Evolutionary conservation across 2,329 filamentous ascomycete species (phyloP).

Genomic region (Cercospora sp.): DNA sequence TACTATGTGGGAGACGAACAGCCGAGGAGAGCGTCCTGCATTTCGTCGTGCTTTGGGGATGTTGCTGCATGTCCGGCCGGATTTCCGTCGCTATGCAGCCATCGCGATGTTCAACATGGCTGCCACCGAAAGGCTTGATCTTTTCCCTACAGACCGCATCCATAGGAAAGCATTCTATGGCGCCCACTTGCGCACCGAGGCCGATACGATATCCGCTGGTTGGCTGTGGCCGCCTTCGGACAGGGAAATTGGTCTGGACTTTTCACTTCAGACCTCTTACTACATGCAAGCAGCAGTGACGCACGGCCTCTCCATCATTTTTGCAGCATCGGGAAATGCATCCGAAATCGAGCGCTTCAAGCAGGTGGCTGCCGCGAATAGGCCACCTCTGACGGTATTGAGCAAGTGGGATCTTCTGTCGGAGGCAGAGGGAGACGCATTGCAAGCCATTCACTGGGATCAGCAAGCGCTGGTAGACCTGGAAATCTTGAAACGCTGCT

Average conservation of each 20-base stretch:
- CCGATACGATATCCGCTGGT: slow-evolving; percentile 35
- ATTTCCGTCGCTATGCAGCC: slow-evolving; percentile 34
- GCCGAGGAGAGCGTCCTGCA: slow-evolving; percentile 9
- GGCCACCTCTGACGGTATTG: slow-evolving; percentile 44
- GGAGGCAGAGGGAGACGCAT: slow-evolving; percentile 37
- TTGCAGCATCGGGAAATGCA: slow-evolving; percentile 46
- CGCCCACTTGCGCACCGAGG: slow-evolving; percentile 41
- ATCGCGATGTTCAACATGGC: slow-evolving; percentile 36
- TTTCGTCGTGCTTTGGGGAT: slow-evolving; percentile 27
- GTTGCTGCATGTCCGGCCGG: slow-evolving; percentile 20
- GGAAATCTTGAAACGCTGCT: slow-evolving; percentile 50
- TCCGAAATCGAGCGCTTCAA: slow-evolving; percentile 42
- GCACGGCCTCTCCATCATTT: slow-evolving; percentile 38
- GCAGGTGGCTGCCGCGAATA: slow-evolving; percentile 36
- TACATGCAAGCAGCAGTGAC: slow-evolving; percentile 40
- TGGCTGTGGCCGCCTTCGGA: slow-evolving; percentile 24
- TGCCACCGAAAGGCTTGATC: slow-evolving; percentile 25
- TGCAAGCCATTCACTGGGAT: slow-evolving; percentile 48
- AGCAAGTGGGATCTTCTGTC: slow-evolving; percentile 47
- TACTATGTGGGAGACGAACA: slow-evolving; percentile 28
- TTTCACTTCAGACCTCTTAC: slow-evolving; percentile 36
- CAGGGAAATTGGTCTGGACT: slow-evolving; percentile 28
- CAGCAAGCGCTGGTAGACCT: slow-evolving; percentile 53
- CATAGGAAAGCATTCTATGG: slow-evolving; percentile 38
- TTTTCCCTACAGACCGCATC: slow-evolving; percentile 24